A percentile compares a stretch with the other conserved stretches of the same genome.
phyloP scores from a whole-genome alignment of 768 basidiomycete genomes.

The Collybia nuda region DNA sequence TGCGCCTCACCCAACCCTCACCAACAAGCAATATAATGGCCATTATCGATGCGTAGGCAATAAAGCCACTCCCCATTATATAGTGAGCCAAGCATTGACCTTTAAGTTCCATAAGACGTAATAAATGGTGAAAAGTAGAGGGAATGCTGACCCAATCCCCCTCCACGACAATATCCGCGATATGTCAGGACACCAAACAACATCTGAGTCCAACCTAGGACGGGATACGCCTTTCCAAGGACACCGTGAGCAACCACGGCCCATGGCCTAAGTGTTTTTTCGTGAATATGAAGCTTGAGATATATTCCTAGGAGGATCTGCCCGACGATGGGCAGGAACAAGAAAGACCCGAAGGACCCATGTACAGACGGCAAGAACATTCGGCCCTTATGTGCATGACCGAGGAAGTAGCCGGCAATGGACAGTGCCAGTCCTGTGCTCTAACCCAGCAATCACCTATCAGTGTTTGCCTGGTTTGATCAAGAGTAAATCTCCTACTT shows the following conservation, averaged over 20 bases:
- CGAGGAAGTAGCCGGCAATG: constrained; percentile 73
- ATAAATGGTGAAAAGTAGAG: not conserved
- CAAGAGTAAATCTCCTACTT: constrained; percentile 42
- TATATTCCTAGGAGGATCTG: constrained; percentile 83
- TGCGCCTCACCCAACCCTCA: constrained; percentile 72
- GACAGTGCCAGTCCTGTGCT: constrained; percentile 69
- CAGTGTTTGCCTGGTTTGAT: not conserved
- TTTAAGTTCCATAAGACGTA: constrained; percentile 13
- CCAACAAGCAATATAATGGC: constrained; percentile 76
- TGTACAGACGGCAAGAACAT: constrained; percentile 75
- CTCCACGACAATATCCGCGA: constrained; percentile 79
- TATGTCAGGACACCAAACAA: constrained; percentile 79
- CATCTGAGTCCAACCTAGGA: constrained; percentile 89
- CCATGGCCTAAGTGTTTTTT: constrained; percentile 69
- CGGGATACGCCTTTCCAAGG: constrained; percentile 82
- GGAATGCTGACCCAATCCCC: constrained; percentile 47
- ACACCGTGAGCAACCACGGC: constrained; percentile 71
- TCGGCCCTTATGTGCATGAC: constrained; percentile 85
- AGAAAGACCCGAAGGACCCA: constrained; percentile 63
- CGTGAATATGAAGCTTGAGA: constrained; percentile 89
- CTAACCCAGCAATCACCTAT: constrained; percentile 30
- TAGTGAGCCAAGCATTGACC: constrained; percentile 88
- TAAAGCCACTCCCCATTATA: constrained; percentile 90
- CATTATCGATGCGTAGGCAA: constrained; percentile 83
- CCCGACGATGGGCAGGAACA: constrained; percentile 59